phyloP scores from a whole-genome alignment of 208 protist genomes.

The Crithidia acanthocephali region DNA sequence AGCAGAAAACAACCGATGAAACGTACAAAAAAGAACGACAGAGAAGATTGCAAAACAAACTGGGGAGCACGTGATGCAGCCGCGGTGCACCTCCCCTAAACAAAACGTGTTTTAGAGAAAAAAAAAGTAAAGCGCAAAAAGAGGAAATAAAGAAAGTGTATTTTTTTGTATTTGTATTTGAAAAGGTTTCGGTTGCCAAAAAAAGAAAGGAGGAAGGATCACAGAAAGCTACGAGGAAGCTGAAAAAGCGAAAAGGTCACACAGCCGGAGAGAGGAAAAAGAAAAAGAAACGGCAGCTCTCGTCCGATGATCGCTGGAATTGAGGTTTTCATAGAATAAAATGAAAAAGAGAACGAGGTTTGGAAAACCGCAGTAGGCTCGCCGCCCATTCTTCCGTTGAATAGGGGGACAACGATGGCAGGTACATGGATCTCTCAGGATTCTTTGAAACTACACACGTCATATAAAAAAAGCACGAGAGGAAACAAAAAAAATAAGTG shows the following conservation, averaged over 20 bases:
- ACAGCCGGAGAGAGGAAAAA: not conserved
- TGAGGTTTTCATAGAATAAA: too few relatives aligned
- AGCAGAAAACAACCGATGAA: slow-evolving; percentile 9
- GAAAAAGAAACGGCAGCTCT: too few relatives aligned
- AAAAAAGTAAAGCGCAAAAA: not conserved
- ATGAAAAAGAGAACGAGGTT: too few relatives aligned
- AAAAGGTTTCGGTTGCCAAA: not conserved
- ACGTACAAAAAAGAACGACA: not conserved
- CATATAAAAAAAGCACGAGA: not conserved
- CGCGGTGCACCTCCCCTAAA: slow-evolving; percentile 28
- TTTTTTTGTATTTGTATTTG: not conserved
- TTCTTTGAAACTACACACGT: not conserved
- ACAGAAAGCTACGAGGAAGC: not conserved
- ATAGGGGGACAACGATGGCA: too few relatives aligned
- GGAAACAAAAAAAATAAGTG: not conserved
- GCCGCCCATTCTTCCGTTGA: too few relatives aligned
- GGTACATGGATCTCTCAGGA: too few relatives aligned
- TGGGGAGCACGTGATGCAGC: slow-evolving; percentile 22
- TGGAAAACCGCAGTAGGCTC: too few relatives aligned
- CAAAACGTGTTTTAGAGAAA: slow-evolving; percentile 13
- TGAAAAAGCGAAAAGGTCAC: not conserved
- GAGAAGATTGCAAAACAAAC: slow-evolving; percentile 25
- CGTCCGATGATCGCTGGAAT: too few relatives aligned
- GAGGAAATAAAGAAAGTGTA: too few relatives aligned
- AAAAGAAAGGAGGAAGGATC: not conserved